Evolutionary conservation across 1,139 yeast genomes (phyloP).

Genomic region (Ashbya aceris): DNA sequence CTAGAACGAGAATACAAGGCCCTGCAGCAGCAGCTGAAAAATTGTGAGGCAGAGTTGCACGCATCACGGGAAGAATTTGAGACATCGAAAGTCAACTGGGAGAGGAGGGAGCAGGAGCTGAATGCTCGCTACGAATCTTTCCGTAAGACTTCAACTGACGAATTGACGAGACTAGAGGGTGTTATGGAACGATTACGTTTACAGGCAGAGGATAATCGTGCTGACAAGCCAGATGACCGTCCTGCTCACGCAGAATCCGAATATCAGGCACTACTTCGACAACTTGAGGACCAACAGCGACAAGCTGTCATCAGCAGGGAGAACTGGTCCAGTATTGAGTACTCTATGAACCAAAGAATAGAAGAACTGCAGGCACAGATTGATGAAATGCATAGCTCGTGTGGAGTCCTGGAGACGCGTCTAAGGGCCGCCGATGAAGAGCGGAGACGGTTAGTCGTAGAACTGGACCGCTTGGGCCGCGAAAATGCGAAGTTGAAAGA

Average conservation of each 20-base stretch:
- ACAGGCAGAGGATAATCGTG: conserved; percentile 31
- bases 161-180: conserved; percentile 31
- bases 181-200: conserved; percentile 37
- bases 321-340: conserved; percentile 58
- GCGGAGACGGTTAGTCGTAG: not conserved
- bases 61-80: conserved; percentile 12
- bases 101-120: conserved; percentile 20
- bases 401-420: conserved; percentile 2
- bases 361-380: conserved; percentile 34
- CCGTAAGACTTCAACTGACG: conserved; percentile 19
- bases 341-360: conserved; percentile 40
- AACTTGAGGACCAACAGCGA: conserved; percentile 36
- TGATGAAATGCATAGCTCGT: not conserved
- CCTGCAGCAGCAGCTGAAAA: not conserved
- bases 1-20: conserved; percentile 25
- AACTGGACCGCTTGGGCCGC: conserved; percentile 1
- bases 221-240: conserved; percentile 11
- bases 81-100: conserved; percentile 29
- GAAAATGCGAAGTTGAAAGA: conserved; percentile 3
- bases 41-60: not conserved
- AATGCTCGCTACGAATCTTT: conserved; percentile 20
- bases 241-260: conserved; percentile 27
- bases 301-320: conserved; percentile 43
- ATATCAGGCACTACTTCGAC: conserved; percentile 49
- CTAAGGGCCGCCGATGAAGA: conserved; percentile 1